Conservation (phyloP, 345 rosid genomes). For the Carallia pectinifolia region DNA sequence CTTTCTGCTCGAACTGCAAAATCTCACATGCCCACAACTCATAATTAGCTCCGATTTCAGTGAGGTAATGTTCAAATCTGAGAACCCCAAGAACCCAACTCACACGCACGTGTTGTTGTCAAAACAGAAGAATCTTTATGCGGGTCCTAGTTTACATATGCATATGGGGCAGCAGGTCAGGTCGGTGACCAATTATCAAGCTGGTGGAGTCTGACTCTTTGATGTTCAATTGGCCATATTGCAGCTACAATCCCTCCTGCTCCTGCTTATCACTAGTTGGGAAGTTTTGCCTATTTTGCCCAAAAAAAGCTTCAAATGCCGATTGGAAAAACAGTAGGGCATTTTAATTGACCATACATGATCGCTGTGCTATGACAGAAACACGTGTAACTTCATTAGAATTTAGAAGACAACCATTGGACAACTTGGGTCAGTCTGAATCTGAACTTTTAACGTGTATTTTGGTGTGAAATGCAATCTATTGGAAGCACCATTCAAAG, state of each 20-base stretch:
- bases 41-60: slow-evolving; percentile 11
- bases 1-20: not conserved
- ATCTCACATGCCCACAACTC: slow-evolving; percentile 36
- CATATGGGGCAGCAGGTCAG: not conserved
- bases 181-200: slow-evolving; percentile 6
- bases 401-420: not conserved
- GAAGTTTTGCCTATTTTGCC: not conserved
- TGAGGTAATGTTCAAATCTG: slow-evolving; percentile 13
- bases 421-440: too few relatives aligned
- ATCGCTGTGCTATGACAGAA: not conserved
- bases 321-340: not conserved
- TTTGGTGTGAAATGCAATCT: too few relatives aligned
- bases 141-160: slow-evolving; percentile 8
- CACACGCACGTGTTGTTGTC: slow-evolving; percentile 37
- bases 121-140: slow-evolving; percentile 9
- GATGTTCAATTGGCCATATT: slow-evolving; percentile 5
- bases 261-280: slow-evolving; percentile 23
- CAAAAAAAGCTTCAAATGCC: not conserved
- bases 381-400: not conserved
- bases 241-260: slow-evolving; percentile 39
- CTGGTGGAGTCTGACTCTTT: slow-evolving; percentile 20
- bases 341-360: slow-evolving; percentile 6
- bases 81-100: too few relatives aligned
- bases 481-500: too few relatives aligned
- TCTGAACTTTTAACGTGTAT: too few relatives aligned